Conservation (phyloP, 1,139 yeast species). For the Arxiozyma bovina region DNA sequence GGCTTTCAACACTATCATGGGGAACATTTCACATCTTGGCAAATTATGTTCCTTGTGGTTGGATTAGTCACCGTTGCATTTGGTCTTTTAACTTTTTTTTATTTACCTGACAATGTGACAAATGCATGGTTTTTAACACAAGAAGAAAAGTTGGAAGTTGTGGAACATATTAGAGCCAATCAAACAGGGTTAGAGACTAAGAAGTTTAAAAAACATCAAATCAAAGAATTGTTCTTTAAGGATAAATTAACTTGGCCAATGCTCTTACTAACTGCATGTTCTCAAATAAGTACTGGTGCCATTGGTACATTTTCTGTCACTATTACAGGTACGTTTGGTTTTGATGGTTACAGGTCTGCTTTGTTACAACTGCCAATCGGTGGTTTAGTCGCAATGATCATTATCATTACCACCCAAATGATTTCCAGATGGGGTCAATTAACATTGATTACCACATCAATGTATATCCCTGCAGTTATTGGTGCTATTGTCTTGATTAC, state of each 20-base stretch:
- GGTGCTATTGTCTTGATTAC: conserved; percentile 42
- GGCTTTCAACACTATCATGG: conserved; percentile 37
- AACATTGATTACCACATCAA: conserved; percentile 26
- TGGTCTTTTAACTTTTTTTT: conserved; percentile 39
- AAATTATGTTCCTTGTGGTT: conserved; percentile 40
- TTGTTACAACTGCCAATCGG: conserved; percentile 41
- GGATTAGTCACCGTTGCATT: conserved; percentile 44
- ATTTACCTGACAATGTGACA: conserved; percentile 48
- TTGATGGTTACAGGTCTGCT: conserved; percentile 33
- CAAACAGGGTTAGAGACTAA: conserved; percentile 50
- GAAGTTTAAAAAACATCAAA: conserved; percentile 45
- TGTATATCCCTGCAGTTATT: conserved; percentile 32
- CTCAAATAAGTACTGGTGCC: conserved; percentile 39
- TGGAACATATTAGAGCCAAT: conserved; percentile 44
- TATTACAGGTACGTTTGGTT: conserved; percentile 42
- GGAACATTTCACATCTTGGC: conserved; percentile 37
- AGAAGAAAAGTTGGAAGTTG: conserved; percentile 43
- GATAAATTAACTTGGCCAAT: conserved; percentile 43
- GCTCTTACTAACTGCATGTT: conserved; percentile 32
- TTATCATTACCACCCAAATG: conserved; percentile 29
- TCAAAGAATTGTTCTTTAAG: conserved; percentile 36
- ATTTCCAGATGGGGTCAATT: conserved; percentile 26
- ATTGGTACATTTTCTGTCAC: conserved; percentile 42
- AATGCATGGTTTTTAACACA: conserved; percentile 44
- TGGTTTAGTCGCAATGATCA: conserved; percentile 34